Evolutionary conservation across 345 rosid genomes (phyloP), one percentile per base, ranked within the genome.

Genomic region (Brassica cretica): DNA sequence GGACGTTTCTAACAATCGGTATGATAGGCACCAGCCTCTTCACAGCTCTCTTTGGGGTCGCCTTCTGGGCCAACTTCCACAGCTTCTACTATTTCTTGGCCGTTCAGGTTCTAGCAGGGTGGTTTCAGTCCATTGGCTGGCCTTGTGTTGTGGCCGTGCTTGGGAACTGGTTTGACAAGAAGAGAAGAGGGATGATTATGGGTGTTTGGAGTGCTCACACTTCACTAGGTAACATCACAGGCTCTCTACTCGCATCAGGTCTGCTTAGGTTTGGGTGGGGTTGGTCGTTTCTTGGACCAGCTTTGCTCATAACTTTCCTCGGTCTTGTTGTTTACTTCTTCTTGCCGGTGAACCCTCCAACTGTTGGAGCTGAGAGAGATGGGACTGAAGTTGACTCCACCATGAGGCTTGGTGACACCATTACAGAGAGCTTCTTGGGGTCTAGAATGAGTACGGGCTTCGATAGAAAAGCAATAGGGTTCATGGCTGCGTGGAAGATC

Each of bases 191-290:
- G 21, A 78, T 95, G 70, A 87, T 93, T 37, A 91, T 91, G 98
- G 99, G 99, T 33, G 89, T 93, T 66, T 93, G 99, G 98, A 95
- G 92, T 87, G 98, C 99, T 73, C 97, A 95, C 64, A 95, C 98
- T 12, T 95, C 98, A 7, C 58, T 93, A 0, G 99, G 99, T 73
- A 95, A 93, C 83, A 93, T 95, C 70, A 80, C 81, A 14, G 98
- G 99, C 37, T 91, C 98, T 46, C 81, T 95, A 70, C 82, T 95
- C 21, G 99, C 94, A 19, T 74, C 98, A 4, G 88, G 87, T 5
- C 58, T 90, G 64, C 81, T 95, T 85, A 89, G 80, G 64, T 90
- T 85, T 64, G 98, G 98, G n/a, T 95, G 99, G 99, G 99, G 97
- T 6, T 93, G 98, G 98, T 93, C 98, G 19, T 93, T 95, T 78